Base-by-base conservation (phyloP, 2,329 filamentous ascomycete species). In the Cladobotryum protrusum region DNA sequence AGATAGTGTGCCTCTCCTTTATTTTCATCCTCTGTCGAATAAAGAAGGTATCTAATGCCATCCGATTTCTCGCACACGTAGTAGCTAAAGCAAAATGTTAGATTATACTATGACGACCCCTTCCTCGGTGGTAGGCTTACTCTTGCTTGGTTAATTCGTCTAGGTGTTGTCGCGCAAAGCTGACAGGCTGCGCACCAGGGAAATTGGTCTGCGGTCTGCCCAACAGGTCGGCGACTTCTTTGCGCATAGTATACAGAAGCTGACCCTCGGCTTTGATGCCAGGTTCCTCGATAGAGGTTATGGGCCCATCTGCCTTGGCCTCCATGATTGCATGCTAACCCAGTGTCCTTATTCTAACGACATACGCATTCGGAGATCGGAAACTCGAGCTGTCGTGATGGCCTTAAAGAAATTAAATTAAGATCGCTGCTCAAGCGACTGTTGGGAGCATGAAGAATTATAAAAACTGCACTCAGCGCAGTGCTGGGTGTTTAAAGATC, bases 11-110 rank as follows among this genome's bases (percentile, higher is more conserved):
- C 79, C 65, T 95, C 89, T 44, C 64, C 57, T 48, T 72, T 73
- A 5, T 72, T 65, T 39, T 83, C 77, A 63, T 86, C 85, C 7
- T 74, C 67, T 45, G 88, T 89, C 57, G 93, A 83, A 74, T 95
- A 97, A 56, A 99, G 81, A n/a, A 99, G 80, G 67, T 95, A 96
- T 56, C 93, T 84, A 56, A 97, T 89, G 48, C 93, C 93, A 65
- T 99, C 93, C 1, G 92, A 96, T 73, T 99, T 99, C 71, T 99
- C 93, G 75, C 92, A 96, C 56, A 99, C 87, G 66, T 91, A 99
- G 73, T 97, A 99, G 69, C 83, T 86, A 54, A 46, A 39, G 39
- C 13, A 43, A 49, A 61, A 43, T 57, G 53, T 53, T 36, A 40
- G 24, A 4, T n/a, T 6, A 14, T 2, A 15, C 1, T 20, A 47